Conservation (phyloP, 2,329 filamentous ascomycete genomes). For the Exophiala oligosperma region DNA sequence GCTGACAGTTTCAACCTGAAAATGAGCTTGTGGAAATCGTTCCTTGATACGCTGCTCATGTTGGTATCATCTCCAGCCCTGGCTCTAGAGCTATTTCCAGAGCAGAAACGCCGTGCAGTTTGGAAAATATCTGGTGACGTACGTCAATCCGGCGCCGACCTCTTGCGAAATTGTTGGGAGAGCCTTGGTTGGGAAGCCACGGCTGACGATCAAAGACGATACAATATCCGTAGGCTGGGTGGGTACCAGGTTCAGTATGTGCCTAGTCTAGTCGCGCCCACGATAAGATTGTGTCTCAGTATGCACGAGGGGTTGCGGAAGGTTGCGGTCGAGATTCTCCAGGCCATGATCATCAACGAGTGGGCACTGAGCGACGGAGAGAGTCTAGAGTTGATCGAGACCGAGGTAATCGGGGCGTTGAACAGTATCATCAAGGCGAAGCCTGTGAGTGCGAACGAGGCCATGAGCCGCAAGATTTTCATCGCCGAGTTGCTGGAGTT, state of each 20-base stretch:
- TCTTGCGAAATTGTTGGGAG: constrained; percentile 85
- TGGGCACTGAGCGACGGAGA: constrained; percentile 90
- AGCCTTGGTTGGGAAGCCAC: constrained; percentile 95
- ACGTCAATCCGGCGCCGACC: constrained; percentile 82
- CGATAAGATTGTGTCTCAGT: constrained; percentile 90
- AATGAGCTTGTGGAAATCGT: constrained; percentile 74
- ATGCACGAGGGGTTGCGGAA: constrained; percentile 87
- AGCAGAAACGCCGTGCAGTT: constrained; percentile 92
- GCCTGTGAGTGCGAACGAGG: constrained; percentile 70
- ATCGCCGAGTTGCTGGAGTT: constrained; percentile 79
- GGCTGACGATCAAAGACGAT: constrained; percentile 73
- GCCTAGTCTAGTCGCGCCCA: constrained; percentile 83
- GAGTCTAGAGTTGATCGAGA: constrained; percentile 77
- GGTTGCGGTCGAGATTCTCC: constrained; percentile 88
- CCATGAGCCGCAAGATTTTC: constrained; percentile 88
- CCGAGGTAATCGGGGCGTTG: constrained; percentile 92
- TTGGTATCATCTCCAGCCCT: constrained; percentile 86
- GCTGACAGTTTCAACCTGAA: constrained; percentile 90
- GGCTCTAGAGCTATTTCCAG: constrained; percentile 91
- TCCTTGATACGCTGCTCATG: constrained; percentile 85
- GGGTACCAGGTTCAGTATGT: constrained; percentile 99
- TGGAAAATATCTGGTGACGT: constrained; percentile 99
- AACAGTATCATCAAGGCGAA: constrained; percentile 89
- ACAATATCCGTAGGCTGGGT: constrained; percentile 79
- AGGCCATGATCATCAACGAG: constrained; percentile 98